phyloP scores from a whole-genome alignment of 2,329 filamentous ascomycete species.

The Epichloe aotearoae region DNA sequence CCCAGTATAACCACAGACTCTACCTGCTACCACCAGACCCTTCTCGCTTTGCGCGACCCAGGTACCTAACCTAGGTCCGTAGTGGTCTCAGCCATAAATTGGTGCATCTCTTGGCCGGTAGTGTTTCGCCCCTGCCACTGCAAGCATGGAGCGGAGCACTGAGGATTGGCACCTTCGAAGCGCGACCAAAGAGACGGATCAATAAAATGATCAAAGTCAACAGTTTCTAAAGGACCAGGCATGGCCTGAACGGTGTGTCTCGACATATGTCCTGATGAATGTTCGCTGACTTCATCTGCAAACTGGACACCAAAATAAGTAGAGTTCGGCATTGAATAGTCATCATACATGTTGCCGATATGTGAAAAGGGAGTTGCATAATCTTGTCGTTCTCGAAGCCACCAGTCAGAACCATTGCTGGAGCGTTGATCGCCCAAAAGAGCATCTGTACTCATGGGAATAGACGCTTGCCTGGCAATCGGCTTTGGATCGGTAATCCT shows the following conservation, averaged over 20 bases:
- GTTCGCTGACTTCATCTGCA: background rate
- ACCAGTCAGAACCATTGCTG: background rate
- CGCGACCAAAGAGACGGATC: slow-evolving; percentile 4
- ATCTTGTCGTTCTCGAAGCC: background rate
- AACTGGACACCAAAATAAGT: background rate
- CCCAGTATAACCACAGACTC: too few relatives aligned
- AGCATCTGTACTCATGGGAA: background rate
- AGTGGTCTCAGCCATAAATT: background rate
- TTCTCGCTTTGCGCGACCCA: too few relatives aligned
- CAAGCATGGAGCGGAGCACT: background rate
- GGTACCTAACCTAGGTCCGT: background rate
- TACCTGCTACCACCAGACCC: too few relatives aligned
- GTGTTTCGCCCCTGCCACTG: slow-evolving; percentile 1
- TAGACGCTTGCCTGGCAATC: background rate
- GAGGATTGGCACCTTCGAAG: background rate
- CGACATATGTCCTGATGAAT: background rate
- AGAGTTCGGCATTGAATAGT: background rate
- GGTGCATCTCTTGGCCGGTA: background rate
- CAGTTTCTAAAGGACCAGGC: background rate
- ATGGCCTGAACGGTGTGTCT: background rate
- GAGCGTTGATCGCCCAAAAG: background rate
- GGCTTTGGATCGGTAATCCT: background rate
- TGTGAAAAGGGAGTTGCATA: background rate
- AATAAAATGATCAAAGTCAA: slow-evolving; percentile 3
- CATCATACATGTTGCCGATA: background rate